These are phyloP conservation scores for Mortierella sp. DNA, from an alignment of 371 early-diverging fungal genomes.

Conservation along the genomic window DNA sequence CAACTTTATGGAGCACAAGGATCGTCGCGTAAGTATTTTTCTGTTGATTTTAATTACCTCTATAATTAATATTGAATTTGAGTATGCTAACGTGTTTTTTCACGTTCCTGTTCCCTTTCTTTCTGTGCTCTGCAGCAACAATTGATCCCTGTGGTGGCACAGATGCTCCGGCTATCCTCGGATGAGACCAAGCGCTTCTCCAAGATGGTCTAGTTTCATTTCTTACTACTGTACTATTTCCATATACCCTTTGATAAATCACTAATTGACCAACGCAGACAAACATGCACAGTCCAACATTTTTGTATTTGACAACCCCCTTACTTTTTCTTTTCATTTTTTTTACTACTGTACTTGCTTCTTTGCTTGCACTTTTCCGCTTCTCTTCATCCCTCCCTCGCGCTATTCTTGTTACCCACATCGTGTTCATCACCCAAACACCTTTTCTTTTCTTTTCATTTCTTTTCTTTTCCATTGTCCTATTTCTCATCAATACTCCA, in stretches of 20 bases:
- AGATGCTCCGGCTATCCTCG: conserved; percentile 82
- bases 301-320: not conserved
- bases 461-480: no score
- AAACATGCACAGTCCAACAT: not conserved
- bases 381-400: not conserved
- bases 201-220: conserved; percentile 37
- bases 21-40: conserved; percentile 69
- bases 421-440: not conserved
- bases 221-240: not conserved
- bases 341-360: no score
- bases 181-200: conserved; percentile 81
- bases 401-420: no score
- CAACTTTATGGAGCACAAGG: conserved; percentile 88
- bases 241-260: not conserved
- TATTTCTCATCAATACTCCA: not conserved
- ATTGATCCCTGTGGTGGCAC: conserved; percentile 86
- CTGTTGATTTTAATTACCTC: conserved; percentile 26
- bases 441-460: not conserved
- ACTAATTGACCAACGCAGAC: not conserved
- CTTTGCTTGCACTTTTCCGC: not conserved
- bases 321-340: not conserved
- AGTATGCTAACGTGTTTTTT: not conserved
- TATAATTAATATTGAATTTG: not conserved
- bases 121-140: conserved; percentile 65
- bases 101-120: not conserved